Evolutionary conservation across 805 yeast species (phyloP), one percentile per base, ranked within the genome.

Genomic region (Pichia cephalocereana): DNA sequence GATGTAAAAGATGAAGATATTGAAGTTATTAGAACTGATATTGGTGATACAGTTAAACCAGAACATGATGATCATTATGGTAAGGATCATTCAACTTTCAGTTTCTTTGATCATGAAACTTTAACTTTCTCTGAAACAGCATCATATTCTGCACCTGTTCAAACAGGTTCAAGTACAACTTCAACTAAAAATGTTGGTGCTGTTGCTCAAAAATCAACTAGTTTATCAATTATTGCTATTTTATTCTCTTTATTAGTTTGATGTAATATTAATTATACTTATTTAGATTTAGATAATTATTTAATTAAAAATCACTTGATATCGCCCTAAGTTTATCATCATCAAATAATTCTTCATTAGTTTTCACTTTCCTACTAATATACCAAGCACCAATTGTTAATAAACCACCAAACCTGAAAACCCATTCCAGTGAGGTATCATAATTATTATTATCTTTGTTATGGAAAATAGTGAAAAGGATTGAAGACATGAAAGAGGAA

Each of bases 351-450:
- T 69, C 64, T 8, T 66, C 67, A 26, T 69, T 67, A 2, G 70
- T 67, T 52, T 70, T 73, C n/a, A 77, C 67, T 49, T 56, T 65
- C n/a, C 64, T 51, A 53, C 77, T 71, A 11, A 72, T 47, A 15
- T 67, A 48, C 11, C 70, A 59, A 0, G 83, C 82, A 3, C 72
- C 72, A 15, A 75, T 51, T 3, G 80, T 65, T 26, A 75, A 68
- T 2, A 76, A 27, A 0, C 83, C 83, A 2, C 82, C 80, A 48
- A 76, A 64, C 46, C 82, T 59, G 57, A 76, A 78, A 2, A 76
- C 77, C 83, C 83, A 78, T 1, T 74, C 80, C 37, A 78, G 55
- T 30, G 77, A 70, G 41, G 64, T 62, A 53, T 74, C 77, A 47
- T 57, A 66, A 3, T 54, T 53, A 12, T 60, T 65, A 38, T 58